These are phyloP conservation scores for Chrysochromulina tobinii DNA, from an alignment of 78 protist species.

Conservation along the genomic window DNA sequence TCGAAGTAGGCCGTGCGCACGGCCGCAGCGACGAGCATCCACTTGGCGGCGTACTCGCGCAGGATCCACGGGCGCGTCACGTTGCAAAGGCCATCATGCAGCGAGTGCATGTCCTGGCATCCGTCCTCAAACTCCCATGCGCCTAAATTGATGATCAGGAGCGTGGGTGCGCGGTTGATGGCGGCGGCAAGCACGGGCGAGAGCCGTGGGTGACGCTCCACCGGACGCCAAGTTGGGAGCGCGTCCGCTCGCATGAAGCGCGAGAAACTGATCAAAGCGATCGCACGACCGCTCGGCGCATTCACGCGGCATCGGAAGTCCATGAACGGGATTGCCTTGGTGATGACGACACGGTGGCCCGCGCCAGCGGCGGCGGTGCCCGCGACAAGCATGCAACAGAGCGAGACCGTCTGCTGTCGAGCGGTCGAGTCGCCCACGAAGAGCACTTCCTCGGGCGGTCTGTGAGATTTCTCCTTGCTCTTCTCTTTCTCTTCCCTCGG, in stretches of 20 bases:
- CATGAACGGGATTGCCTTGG: not conserved
- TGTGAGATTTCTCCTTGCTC: not conserved
- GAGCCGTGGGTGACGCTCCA: not conserved
- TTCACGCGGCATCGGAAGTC: not conserved
- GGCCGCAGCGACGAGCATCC: not conserved
- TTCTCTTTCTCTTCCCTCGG: not conserved
- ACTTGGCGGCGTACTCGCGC: not conserved
- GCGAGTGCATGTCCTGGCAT: constrained; percentile 14
- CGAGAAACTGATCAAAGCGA: not conserved
- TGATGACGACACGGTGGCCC: not conserved
- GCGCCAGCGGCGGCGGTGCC: not conserved
- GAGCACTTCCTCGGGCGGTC: not conserved
- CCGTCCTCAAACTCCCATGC: constrained; percentile 22
- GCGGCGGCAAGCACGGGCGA: not conserved
- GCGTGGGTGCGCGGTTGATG: not conserved
- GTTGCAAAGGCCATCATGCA: not conserved
- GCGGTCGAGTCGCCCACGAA: constrained; percentile 12
- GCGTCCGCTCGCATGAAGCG: not conserved
- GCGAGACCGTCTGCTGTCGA: not conserved
- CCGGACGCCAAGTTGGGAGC: not conserved
- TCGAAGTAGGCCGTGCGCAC: not conserved
- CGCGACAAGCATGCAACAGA: not conserved
- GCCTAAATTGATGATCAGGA: not conserved
- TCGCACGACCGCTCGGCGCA: too few species aligned
- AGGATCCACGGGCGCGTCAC: not conserved